A percentile compares a stretch with the other conserved stretches of the same genome.
These are phyloP conservation scores for Phlegmacium glaucopus DNA, from an alignment of 768 basidiomycete genomes.

Conservation along the genomic window DNA sequence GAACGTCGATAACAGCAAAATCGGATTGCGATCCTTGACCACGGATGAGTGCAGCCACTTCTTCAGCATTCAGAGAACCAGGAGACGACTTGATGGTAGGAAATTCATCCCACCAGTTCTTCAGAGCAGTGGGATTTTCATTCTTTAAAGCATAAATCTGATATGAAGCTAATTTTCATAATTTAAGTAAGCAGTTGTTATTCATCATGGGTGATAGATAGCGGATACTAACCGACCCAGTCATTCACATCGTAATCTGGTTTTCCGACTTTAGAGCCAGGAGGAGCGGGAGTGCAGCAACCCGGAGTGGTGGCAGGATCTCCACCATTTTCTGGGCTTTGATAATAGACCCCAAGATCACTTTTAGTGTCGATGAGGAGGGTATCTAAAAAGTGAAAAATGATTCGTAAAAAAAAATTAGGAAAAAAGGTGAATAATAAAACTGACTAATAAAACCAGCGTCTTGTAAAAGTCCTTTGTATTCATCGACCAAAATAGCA, in stretches of 20 bases:
- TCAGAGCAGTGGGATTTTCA: slow-evolving; percentile 27
- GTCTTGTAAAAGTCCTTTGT: slow-evolving; percentile 30
- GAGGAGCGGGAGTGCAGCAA: no score
- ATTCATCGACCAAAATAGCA: slow-evolving; percentile 38
- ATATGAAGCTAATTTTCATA: slow-evolving; percentile 35
- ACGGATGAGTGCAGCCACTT: slow-evolving; percentile 35
- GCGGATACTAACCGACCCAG: slow-evolving; percentile 36
- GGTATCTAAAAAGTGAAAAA: slow-evolving; percentile 38
- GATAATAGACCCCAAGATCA: slow-evolving; percentile 39
- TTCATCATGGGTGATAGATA: background rate
- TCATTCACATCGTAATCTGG: slow-evolving; percentile 39
- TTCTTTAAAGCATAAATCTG: slow-evolving; percentile 43
- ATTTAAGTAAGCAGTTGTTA: background rate
- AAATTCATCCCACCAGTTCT: slow-evolving; percentile 54
- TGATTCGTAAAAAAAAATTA: background rate
- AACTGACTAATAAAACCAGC: slow-evolving; percentile 42
- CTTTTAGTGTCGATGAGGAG: slow-evolving; percentile 36
- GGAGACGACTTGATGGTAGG: slow-evolving; percentile 35
- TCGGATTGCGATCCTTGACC: slow-evolving; percentile 9
- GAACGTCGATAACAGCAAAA: slow-evolving; percentile 48
- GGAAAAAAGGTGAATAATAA: background rate
- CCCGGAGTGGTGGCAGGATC: no score
- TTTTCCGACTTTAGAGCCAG: slow-evolving; percentile 3
- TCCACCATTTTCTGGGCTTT: no score
- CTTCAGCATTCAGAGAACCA: slow-evolving; percentile 28